A percentile compares a stretch with the other conserved stretches of the same genome.
Evolutionary conservation across 139 green algal species (phyloP).

Genomic region (Coelastrella sp.): DNA sequence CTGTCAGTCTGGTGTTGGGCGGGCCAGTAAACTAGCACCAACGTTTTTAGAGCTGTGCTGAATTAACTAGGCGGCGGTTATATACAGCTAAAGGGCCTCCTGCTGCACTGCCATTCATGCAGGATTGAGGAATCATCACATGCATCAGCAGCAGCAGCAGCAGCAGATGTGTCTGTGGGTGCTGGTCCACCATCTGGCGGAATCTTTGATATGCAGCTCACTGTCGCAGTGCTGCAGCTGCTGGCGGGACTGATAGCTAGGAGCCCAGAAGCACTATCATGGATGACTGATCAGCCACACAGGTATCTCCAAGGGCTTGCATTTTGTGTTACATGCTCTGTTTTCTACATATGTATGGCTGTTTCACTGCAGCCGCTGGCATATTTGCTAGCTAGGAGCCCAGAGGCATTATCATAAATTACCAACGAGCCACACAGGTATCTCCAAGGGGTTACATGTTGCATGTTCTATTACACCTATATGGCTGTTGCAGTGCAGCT

Average conservation of each 20-base stretch:
- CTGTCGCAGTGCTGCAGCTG: constrained; percentile 50
- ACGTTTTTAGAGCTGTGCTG: too few species aligned
- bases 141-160: too few species aligned
- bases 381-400: too few species aligned
- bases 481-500: too few species aligned
- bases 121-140: neutral
- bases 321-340: neutral
- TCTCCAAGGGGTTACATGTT: too few species aligned
- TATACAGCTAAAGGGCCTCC: neutral
- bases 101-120: neutral
- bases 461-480: too few species aligned
- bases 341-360: neutral
- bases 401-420: too few species aligned
- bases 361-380: too few species aligned
- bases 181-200: neutral
- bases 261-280: constrained; percentile 40
- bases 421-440: too few species aligned
- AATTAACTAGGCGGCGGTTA: too few species aligned
- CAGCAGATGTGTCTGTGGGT: neutral
- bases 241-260: constrained; percentile 52
- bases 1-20: too few species aligned
- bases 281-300: constrained; percentile 34
- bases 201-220: constrained; percentile 45
- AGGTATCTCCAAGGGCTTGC: neutral
- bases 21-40: too few species aligned